Conservation (phyloP, 352 stramenopile genomes). For the Phytophthora sp. region DNA sequence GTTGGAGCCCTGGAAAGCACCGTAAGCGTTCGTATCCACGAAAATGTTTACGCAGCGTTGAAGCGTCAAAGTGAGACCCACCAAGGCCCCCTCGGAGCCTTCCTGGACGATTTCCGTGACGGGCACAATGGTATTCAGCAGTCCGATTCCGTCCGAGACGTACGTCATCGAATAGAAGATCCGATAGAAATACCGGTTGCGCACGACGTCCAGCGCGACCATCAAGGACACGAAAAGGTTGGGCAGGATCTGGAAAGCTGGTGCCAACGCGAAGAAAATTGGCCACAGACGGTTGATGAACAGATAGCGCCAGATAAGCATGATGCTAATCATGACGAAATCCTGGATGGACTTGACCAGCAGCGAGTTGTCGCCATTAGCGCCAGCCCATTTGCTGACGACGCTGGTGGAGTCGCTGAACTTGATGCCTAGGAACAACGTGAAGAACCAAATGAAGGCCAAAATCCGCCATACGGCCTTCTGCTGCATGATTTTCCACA, state of each 20-base stretch:
- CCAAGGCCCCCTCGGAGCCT: constrained; percentile 62
- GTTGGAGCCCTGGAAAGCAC: constrained; percentile 54
- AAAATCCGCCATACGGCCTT: constrained; percentile 76
- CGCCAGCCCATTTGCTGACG: constrained; percentile 50
- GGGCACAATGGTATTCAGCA: constrained; percentile 61
- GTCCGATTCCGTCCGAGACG: constrained; percentile 58
- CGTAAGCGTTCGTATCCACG: constrained; percentile 55
- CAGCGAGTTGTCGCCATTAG: constrained; percentile 50
- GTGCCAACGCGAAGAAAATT: constrained; percentile 60
- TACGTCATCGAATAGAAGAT: constrained; percentile 55
- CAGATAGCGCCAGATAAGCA: constrained; percentile 58
- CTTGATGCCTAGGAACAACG: constrained; percentile 59
- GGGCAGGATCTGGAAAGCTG: constrained; percentile 55
- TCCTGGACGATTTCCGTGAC: constrained; percentile 75
- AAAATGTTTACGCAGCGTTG: constrained; percentile 66
- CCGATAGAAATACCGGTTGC: constrained; percentile 67
- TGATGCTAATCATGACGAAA: constrained; percentile 60
- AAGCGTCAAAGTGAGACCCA: constrained; percentile 65
- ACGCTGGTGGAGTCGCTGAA: constrained; percentile 55
- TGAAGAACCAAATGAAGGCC: constrained; percentile 69
- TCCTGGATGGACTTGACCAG: constrained; percentile 55
- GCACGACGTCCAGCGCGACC: constrained; percentile 48
- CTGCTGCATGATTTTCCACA: constrained; percentile 83
- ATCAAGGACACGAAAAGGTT: constrained; percentile 52
- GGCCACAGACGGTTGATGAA: constrained; percentile 69